Evolutionary conservation across 2,329 filamentous ascomycete species (phyloP).

Genomic region (Colletotrichum sp.): DNA sequence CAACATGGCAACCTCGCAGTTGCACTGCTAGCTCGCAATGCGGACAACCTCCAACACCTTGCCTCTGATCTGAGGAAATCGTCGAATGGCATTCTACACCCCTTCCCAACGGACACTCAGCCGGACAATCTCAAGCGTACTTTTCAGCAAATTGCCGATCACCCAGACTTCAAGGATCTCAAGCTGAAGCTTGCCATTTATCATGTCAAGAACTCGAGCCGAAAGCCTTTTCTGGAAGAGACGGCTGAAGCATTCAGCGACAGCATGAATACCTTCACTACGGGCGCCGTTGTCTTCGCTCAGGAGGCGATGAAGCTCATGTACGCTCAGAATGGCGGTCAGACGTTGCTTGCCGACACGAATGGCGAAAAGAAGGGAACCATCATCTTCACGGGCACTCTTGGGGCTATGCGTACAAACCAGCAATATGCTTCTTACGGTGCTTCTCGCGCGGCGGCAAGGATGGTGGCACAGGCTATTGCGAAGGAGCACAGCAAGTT

Average conservation of each 20-base stretch:
- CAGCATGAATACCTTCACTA: slow-evolving; percentile 55
- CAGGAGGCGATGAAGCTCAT: slow-evolving; percentile 56
- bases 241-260: slow-evolving; percentile 52
- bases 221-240: slow-evolving; percentile 59
- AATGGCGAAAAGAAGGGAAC: slow-evolving; percentile 58
- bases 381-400: slow-evolving; percentile 60
- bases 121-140: slow-evolving; percentile 48
- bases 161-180: slow-evolving; percentile 50
- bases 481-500: slow-evolving; percentile 61
- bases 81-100: slow-evolving; percentile 49
- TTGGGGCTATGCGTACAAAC: slow-evolving; percentile 57
- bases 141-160: slow-evolving; percentile 52
- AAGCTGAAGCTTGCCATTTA: slow-evolving; percentile 59
- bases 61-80: slow-evolving; percentile 43
- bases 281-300: slow-evolving; percentile 59
- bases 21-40: slow-evolving; percentile 54
- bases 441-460: slow-evolving; percentile 52
- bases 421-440: slow-evolving; percentile 60
- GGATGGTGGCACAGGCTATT: slow-evolving; percentile 59
- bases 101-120: slow-evolving; percentile 55
- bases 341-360: slow-evolving; percentile 43
- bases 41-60: slow-evolving; percentile 46
- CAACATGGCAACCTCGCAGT: slow-evolving; percentile 59
- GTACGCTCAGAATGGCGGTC: slow-evolving; percentile 54
- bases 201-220: slow-evolving; percentile 58